Base-by-base conservation (phyloP, 1,284 basidiomycete genomes). In the Phlebopus sp. region DNA sequence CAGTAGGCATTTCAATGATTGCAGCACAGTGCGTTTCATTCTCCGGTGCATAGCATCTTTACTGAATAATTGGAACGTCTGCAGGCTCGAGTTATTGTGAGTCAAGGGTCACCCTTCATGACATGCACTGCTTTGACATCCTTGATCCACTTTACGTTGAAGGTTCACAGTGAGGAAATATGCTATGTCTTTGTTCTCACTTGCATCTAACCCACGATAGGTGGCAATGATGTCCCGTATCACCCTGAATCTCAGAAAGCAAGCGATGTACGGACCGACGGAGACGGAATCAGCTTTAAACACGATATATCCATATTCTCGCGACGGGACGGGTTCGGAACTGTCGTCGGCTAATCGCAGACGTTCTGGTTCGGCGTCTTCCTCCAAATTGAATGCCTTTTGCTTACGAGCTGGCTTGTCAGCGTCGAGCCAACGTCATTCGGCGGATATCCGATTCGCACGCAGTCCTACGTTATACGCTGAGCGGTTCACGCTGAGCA, bases 211-310 rank as follows among this genome's bases (percentile, higher is more conserved):
- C 19, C 21, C 13, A 32, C 7, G 23, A 54, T 45, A 72, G 63
- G 72, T 75, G 13, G 64, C 72, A 6, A 76, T 77, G 70, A 71
- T 75, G 64, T 73, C 71, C 3, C 69, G 75, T 32, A 75, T 76
- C 32, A 75, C 75, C 1, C 59, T 77, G 10, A 69, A 68, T 46
- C 62, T 76, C 17, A 67, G 55, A 49, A 65, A 53, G 44, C 38
- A 60, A 31, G 45, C 21, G 6, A n/a, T 23, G 11, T 25, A 40
- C 18, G 37, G 37, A 27, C 11, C 29, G 17, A 31, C 9, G n/a
- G 19, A 23, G 23, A 9, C 14, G 11, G 32, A 25, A 6, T 23
- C 15, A 4, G 18, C 27, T 13, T 34, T 11, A 18, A 41, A 42
- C 7, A 29, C 29, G 4, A 5, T 49, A 14, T 6, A 9, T 30